phyloP scores from a whole-genome alignment of 1,139 yeast species.

The Yamadazyma triangularis region DNA sequence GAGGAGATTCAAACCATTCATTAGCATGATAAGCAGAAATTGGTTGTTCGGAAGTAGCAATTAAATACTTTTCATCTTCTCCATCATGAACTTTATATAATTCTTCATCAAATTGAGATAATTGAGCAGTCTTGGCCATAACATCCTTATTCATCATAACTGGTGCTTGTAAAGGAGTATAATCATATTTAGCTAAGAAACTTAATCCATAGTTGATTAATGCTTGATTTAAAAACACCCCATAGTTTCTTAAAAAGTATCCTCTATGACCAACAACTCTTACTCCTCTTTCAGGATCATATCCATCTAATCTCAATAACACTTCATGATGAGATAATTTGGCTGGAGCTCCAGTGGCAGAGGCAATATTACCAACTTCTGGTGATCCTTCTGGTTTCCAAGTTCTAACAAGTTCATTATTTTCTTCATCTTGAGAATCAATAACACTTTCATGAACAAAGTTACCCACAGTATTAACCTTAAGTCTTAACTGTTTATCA shows the following conservation, averaged over 20 bases:
- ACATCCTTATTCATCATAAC: conserved; percentile 99
- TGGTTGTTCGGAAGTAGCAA: conserved; percentile 99
- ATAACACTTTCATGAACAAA: conserved; percentile 90
- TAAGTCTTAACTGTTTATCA: conserved; percentile 66
- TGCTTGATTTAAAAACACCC: conserved; percentile 97
- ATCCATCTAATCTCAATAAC: conserved; percentile 89
- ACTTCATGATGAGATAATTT: conserved; percentile 92
- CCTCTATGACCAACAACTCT: conserved; percentile 99
- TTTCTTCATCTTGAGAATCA: conserved; percentile 80
- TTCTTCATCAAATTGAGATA: conserved; percentile 97
- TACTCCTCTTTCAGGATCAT: conserved; percentile 98
- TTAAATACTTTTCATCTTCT: conserved; percentile 92
- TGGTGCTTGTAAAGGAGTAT: conserved; percentile 94
- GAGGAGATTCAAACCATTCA: conserved; percentile 98
- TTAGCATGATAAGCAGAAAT: conserved; percentile 96
- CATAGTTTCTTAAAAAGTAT: conserved; percentile 88
- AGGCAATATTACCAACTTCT: conserved; percentile 57
- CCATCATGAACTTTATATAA: conserved; percentile 96
- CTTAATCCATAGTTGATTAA: conserved; percentile 91
- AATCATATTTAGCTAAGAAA: conserved; percentile 75
- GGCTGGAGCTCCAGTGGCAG: conserved; percentile 75
- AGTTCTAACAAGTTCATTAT: conserved; percentile 79
- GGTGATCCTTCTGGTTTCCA: conserved; percentile 73
- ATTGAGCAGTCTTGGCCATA: conserved; percentile 99
- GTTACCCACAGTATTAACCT: conserved; percentile 90